Base-by-base conservation (phyloP, 805 yeast genomes). In the Starmerella riodocensis region DNA sequence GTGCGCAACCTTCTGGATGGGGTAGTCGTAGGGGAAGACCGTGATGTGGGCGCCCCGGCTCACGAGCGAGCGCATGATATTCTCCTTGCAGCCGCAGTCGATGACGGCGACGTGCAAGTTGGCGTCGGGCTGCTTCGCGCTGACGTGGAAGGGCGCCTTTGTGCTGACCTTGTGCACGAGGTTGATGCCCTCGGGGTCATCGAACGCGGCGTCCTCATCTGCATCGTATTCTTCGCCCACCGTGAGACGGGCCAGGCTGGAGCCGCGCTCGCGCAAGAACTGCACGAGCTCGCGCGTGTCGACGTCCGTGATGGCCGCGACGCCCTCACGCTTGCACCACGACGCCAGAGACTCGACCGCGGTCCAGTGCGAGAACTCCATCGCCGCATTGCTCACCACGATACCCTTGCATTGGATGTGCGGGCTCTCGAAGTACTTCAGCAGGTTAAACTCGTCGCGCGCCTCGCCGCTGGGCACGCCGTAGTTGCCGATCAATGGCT, bases 81-180 rank as follows among this genome's bases (percentile, higher is more conserved):
- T 91, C 65, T 91, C 97, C 68, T 91, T 91, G 50, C 91, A 96
- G 58, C 99, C 99, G 63, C 99, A 91, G 62, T 91, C 99, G 42
- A 91, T 69, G 28, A 91, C 85, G 12, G 96, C 95, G 52, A 91
- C 76, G 58, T 88, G 94, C 53, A 74, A 72, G 44, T 67, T 66
- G 52, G 71, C 70, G 50, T 67, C 64, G 80, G 66, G 25, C 25
- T 25, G 12, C 40, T 11, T 21, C 24, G 39, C 27, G 14, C 26
- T 33, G 34, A 91, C 71, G 53, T 83, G 91, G 76, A 83, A 91
- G 30, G 97, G 97, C 36, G 85, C 81, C 64, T 85, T 86, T 39
- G 98, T 91, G 42, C 94, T 76, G 14, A 91, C 98, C 62, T 82
- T 80, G 59, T 81, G 83, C 32, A 91, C 98, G 60, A 88, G 70